Evolutionary conservation across 225 moss, liverwort and hornwort species (phyloP).

Genomic region (Takakia lepidozioides): DNA sequence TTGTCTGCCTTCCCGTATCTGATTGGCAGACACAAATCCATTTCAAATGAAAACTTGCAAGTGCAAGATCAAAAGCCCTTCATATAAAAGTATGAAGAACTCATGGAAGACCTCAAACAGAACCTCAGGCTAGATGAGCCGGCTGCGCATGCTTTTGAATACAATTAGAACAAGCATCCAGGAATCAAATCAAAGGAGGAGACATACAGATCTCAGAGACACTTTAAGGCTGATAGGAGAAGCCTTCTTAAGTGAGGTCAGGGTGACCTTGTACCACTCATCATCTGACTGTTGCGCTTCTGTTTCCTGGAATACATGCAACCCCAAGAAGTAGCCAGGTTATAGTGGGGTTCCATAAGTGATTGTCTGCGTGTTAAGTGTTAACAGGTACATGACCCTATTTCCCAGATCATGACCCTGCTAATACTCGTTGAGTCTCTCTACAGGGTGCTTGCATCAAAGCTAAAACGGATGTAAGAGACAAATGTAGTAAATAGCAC

Average conservation of each 20-base stretch:
- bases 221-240: conserved; percentile 84
- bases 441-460: too few relatives aligned
- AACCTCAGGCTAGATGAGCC: background rate
- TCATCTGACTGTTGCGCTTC: conserved; percentile 46
- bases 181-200: background rate
- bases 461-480: too few relatives aligned
- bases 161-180: too few relatives aligned
- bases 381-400: too few relatives aligned
- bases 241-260: conserved; percentile 44
- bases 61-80: background rate
- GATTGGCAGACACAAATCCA: conserved; percentile 3
- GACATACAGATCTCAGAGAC: conserved; percentile 79
- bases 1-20: conserved; percentile 87
- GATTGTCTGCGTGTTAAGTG: too few relatives aligned
- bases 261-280: conserved; percentile 70
- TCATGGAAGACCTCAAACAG: background rate
- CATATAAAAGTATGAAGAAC: background rate
- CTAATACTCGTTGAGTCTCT: too few relatives aligned
- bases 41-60: background rate
- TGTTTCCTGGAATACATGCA: conserved; percentile 53
- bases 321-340: conserved; percentile 2
- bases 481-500: too few relatives aligned
- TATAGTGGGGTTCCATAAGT: background rate
- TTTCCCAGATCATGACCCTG: too few relatives aligned
- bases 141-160: background rate